Evolutionary conservation across 495 filamentous ascomycete species (phyloP), one percentile per base, ranked within the genome.

Genomic region (Hyaloscypha finlandica): DNA sequence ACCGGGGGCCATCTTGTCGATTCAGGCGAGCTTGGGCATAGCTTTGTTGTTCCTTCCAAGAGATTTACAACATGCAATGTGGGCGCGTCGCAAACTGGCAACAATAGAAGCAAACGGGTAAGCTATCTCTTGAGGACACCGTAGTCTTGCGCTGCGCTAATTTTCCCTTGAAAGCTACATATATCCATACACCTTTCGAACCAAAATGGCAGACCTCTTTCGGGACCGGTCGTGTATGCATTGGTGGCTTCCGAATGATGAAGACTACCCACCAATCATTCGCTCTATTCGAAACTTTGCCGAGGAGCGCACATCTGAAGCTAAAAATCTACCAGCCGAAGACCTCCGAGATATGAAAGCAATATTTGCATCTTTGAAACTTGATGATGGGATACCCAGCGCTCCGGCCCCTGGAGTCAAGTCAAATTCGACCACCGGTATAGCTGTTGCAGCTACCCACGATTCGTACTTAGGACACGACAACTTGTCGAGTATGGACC

Each of bases 181-280:
- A 31, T 92, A 89, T 67, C 89, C 94, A 8, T 77, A 84, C 33
- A 87, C 84, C 52, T 89, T 94, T 76, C 91, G 94, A 71, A 76
- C 78, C 30, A 85, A 84, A 60, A 88, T 99, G 81, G 85, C 90
- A 16, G 84, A 88, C 33, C 74, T 90, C 37, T 96, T 92, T 83
- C 79, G 83, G 68, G 80, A 89, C 39, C 84, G 86, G 11, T 88
- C 87, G 59, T 81, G 92, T 65, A 81, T 84, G 61, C 83, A 89
- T 45, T 96, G 92, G 92, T 97, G 93, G 93, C 84, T 96, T 29
- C 91, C 93, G 3, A 86, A 93, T 72, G 86, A 93, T 71, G 90
- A 93, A 79, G 87, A 85, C 25, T 89, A 88, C 70, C 84, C 85
- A 4, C 81, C 85, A 6, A 84, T 95, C 35, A 80, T 96, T 39